Evolutionary conservation across 768 basidiomycete genomes (phyloP).

Genomic region (Pulveroboletus ravenelii): DNA sequence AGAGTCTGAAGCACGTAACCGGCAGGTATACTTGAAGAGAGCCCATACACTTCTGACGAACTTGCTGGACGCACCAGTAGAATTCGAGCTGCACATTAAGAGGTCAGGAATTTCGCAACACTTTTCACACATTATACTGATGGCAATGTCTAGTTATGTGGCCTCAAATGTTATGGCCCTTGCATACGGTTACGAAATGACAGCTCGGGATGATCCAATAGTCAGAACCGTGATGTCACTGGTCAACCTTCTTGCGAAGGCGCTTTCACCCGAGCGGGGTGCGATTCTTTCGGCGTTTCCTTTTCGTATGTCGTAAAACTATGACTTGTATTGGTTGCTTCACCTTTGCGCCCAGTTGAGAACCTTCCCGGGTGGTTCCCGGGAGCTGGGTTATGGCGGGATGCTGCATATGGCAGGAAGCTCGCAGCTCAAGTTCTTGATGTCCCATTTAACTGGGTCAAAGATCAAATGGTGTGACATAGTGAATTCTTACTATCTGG

Average conservation of each 20-base stretch:
- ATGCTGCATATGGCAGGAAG: conserved; percentile 11
- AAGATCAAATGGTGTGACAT: conserved; percentile 20
- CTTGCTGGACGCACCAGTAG: conserved; percentile 18
- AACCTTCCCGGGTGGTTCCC: conserved; percentile 25
- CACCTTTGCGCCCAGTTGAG: conserved; percentile 9
- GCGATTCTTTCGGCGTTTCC: conserved; percentile 22
- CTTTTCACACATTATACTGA: not conserved
- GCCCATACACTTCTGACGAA: conserved; percentile 18
- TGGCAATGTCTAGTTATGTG: conserved; percentile 11
- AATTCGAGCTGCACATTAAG: conserved; percentile 24
- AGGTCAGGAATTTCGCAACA: conserved; percentile 1
- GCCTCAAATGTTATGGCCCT: conserved; percentile 25
- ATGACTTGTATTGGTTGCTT: not conserved
- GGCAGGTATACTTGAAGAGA: conserved; percentile 20
- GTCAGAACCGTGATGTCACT: conserved; percentile 15
- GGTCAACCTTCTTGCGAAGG: conserved; percentile 17
- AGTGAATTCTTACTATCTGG: not conserved
- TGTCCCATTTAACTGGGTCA: conserved; percentile 22
- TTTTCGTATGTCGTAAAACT: conserved; percentile 12
- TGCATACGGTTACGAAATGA: conserved; percentile 23
- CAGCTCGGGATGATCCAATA: conserved; percentile 18
- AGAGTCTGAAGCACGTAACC: conserved; percentile 16
- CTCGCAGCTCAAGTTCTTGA: conserved; percentile 20
- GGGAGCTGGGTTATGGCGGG: conserved; percentile 16
- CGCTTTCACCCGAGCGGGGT: conserved; percentile 16